Evolutionary conservation across 2,329 filamentous ascomycete species (phyloP).

Genomic region (Colletotrichum abscissum): DNA sequence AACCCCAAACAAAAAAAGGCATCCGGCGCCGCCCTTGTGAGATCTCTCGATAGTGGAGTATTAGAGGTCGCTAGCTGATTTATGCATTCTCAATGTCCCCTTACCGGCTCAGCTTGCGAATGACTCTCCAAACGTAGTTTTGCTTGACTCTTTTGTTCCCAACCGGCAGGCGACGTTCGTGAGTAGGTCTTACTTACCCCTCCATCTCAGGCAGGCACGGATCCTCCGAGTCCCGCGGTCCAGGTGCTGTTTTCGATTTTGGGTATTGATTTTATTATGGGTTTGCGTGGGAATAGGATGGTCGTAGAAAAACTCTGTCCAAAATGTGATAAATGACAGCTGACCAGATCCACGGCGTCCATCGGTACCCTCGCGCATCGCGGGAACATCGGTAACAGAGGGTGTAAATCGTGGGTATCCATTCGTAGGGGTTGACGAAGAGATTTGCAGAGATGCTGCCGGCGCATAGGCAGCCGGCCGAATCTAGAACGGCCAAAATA

Average conservation of each 20-base stretch:
- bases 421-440: no score
- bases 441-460: background rate
- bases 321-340: conserved; percentile 21
- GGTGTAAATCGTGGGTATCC: background rate
- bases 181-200: background rate
- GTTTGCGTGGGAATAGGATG: background rate
- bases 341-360: conserved; percentile 21
- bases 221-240: background rate
- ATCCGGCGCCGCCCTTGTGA: background rate
- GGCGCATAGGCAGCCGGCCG: background rate
- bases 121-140: background rate
- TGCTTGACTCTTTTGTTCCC: background rate
- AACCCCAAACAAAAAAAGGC: conserved; percentile 6
- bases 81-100: conserved; percentile 14
- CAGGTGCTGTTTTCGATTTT: background rate
- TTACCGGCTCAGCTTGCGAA: background rate
- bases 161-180: background rate
- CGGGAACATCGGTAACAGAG: background rate
- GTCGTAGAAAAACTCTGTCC: background rate
- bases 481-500: background rate
- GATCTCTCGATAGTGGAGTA: background rate
- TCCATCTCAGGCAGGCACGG: background rate
- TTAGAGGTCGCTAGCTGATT: background rate
- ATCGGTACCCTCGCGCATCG: conserved; percentile 20
- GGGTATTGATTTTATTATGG: background rate